Conservation (phyloP, 202 grass and related monocot genomes). For the Bolboschoenoplectus hybrid region DNA sequence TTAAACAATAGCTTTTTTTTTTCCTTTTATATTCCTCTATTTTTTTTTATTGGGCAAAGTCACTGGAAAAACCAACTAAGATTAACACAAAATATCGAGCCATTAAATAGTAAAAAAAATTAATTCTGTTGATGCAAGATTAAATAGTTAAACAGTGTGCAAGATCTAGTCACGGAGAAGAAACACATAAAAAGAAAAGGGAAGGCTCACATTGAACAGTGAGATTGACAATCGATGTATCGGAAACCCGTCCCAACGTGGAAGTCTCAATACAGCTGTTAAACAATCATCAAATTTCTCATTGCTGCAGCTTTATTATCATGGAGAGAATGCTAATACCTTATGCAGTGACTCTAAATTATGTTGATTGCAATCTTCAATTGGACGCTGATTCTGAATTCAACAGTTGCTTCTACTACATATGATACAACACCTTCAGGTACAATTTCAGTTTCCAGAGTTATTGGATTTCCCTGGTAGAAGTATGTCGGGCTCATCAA, state of each 20-base stretch:
- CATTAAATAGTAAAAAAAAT: background rate
- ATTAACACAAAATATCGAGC: background rate
- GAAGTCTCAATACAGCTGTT: background rate
- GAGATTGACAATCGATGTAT: background rate
- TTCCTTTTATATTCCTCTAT: background rate
- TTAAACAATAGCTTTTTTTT: background rate
- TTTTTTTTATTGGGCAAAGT: background rate
- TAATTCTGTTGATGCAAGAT: background rate
- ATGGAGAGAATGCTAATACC: background rate
- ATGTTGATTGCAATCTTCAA: slow-evolving; percentile 3
- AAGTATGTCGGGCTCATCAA: slow-evolving; percentile 59
- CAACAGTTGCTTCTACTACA: background rate
- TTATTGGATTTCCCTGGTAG: slow-evolving; percentile 40
- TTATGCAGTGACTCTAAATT: background rate
- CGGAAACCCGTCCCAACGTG: background rate
- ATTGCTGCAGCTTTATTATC: background rate
- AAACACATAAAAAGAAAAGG: background rate
- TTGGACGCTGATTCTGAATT: background rate
- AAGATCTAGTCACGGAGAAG: background rate
- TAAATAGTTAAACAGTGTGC: background rate
- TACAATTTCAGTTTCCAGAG: slow-evolving; percentile 8
- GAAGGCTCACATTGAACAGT: background rate
- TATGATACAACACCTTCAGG: background rate
- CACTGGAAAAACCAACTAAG: background rate
- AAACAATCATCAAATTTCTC: background rate